Conservation (phyloP, 495 filamentous ascomycete genomes). For the Extremus antarcticus region DNA sequence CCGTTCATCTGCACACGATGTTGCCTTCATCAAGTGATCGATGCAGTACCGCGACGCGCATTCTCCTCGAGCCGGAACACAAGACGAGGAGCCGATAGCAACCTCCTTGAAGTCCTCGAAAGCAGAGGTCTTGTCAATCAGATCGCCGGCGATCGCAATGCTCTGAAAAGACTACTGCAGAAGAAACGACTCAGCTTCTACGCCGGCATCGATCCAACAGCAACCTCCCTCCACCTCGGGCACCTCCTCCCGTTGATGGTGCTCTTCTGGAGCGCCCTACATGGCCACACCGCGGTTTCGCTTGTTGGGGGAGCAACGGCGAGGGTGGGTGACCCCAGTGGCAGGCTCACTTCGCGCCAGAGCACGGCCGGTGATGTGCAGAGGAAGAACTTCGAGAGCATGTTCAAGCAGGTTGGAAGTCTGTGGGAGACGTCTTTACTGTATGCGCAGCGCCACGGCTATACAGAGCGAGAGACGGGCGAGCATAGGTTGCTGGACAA, state of each 20-base stretch:
- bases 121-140: constrained; percentile 72
- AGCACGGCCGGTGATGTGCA: constrained; percentile 42
- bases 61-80: background rate
- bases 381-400: constrained; percentile 58
- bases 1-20: constrained; percentile 4
- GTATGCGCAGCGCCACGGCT: constrained; percentile 51
- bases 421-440: constrained; percentile 61
- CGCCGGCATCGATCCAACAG: constrained; percentile 86
- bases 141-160: constrained; percentile 56
- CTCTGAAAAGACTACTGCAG: constrained; percentile 60
- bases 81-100: constrained; percentile 24
- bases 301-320: constrained; percentile 79
- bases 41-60: background rate
- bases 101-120: constrained; percentile 58
- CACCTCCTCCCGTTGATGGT: constrained; percentile 92
- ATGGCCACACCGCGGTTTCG: constrained; percentile 63
- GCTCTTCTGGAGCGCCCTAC: constrained; percentile 81
- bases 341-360: constrained; percentile 56
- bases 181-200: constrained; percentile 66
- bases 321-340: constrained; percentile 80
- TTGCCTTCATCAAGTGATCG: background rate
- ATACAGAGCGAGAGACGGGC: constrained; percentile 20
- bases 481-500: constrained; percentile 29
- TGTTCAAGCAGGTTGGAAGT: constrained; percentile 69
- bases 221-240: constrained; percentile 79